These are phyloP conservation scores for Sutorius eximius DNA, from an alignment of 1,284 basidiomycete genomes.

Conservation along the genomic window DNA sequence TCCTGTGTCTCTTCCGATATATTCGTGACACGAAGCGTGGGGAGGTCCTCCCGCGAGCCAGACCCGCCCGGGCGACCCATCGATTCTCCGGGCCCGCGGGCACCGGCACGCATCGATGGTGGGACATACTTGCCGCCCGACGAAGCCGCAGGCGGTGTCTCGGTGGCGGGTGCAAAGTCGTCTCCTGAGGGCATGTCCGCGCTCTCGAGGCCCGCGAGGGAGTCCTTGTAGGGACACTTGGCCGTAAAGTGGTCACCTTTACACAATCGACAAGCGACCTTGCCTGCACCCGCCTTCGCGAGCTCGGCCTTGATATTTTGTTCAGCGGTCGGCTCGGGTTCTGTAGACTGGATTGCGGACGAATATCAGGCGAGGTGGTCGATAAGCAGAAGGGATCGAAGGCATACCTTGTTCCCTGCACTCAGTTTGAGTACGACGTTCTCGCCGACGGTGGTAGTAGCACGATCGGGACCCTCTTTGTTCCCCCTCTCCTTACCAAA, in stretches of 20 bases:
- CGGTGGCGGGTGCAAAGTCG: constrained; percentile 49
- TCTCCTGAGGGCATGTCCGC: constrained; percentile 52
- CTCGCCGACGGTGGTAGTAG: constrained; percentile 96
- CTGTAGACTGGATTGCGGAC: constrained; percentile 42
- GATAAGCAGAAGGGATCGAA: neutral
- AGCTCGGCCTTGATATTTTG: constrained; percentile 72
- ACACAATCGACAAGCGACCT: constrained; percentile 92
- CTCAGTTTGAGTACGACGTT: constrained; percentile 83
- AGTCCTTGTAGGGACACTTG: constrained; percentile 98
- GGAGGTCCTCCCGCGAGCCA: constrained; percentile 80
- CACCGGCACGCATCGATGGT: constrained; percentile 80
- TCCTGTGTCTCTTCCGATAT: constrained; percentile 96
- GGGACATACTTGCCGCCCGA: constrained; percentile 87
- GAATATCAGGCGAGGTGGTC: neutral
- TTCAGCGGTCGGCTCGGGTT: constrained; percentile 71
- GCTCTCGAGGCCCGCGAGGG: constrained; percentile 75
- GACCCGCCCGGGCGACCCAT: constrained; percentile 62
- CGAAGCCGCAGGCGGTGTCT: constrained; percentile 37
- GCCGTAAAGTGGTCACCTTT: constrained; percentile 98
- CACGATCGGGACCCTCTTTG: constrained; percentile 86
- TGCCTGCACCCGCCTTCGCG: constrained; percentile 74
- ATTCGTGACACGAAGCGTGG: constrained; percentile 96
- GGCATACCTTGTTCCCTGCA: constrained; percentile 76
- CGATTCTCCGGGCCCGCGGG: constrained; percentile 74
- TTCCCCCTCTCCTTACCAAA: constrained; percentile 93